These are phyloP conservation scores for Trichoderma brevicompactum DNA, from an alignment of 2,329 filamentous ascomycete genomes.

Conservation along the genomic window DNA sequence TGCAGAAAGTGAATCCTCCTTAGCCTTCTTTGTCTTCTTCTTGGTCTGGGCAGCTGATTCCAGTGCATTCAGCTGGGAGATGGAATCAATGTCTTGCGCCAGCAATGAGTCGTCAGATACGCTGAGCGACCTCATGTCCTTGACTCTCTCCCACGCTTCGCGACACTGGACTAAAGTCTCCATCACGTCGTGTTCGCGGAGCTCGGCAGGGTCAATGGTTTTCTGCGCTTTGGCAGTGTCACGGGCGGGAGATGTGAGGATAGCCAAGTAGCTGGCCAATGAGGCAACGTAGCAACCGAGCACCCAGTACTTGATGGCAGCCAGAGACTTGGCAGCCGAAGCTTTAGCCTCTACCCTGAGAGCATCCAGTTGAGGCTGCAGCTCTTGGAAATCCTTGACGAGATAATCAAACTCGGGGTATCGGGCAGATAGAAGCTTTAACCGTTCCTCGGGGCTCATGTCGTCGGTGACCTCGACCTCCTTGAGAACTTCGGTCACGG, in stretches of 20 bases:
- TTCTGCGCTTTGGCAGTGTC: slow-evolving; percentile 58
- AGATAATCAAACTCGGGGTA: slow-evolving; percentile 94
- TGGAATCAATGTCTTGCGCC: slow-evolving; percentile 37
- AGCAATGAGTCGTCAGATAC: slow-evolving; percentile 42
- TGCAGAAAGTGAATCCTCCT: slow-evolving; percentile 21
- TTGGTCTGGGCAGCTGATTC: slow-evolving; percentile 38
- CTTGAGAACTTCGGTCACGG: slow-evolving; percentile 85
- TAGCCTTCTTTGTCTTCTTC: slow-evolving; percentile 38
- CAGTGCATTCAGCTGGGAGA: slow-evolving; percentile 28
- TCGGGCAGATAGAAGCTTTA: slow-evolving; percentile 74
- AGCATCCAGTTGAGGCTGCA: slow-evolving; percentile 67
- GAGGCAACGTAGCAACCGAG: slow-evolving; percentile 84
- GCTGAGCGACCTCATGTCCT: slow-evolving; percentile 61
- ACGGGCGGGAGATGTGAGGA: slow-evolving; percentile 79
- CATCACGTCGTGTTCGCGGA: slow-evolving; percentile 93
- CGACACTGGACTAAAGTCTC: slow-evolving; percentile 78
- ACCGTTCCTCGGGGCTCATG: slow-evolving; percentile 74
- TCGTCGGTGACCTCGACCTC: slow-evolving; percentile 80
- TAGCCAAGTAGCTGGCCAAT: slow-evolving; percentile 90
- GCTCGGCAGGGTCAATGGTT: slow-evolving; percentile 73
- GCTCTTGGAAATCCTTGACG: slow-evolving; percentile 74
- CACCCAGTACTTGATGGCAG: slow-evolving; percentile 75
- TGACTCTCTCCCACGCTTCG: slow-evolving; percentile 76
- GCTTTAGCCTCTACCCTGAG: slow-evolving; percentile 62
- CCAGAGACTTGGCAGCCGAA: slow-evolving; percentile 57